These are phyloP conservation scores for Penstemon barbatus DNA, from an alignment of 257 asterid genomes.

Conservation along the genomic window DNA sequence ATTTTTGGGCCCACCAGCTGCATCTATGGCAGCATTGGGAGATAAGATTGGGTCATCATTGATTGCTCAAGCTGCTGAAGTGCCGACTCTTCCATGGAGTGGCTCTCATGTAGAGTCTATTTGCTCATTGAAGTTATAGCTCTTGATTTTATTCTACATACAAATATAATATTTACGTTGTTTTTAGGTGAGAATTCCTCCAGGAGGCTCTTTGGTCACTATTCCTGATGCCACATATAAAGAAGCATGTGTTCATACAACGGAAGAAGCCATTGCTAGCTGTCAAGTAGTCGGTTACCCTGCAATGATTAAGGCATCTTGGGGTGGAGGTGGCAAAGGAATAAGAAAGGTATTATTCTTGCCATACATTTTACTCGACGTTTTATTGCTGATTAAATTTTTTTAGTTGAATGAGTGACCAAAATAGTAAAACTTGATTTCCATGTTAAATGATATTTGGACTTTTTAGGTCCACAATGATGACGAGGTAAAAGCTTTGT, in stretches of 20 bases:
- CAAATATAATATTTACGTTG: slow-evolving; percentile 28
- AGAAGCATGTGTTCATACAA: slow-evolving; percentile 89
- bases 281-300: slow-evolving; percentile 98
- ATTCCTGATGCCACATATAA: slow-evolving; percentile 78
- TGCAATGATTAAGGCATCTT: slow-evolving; percentile 99
- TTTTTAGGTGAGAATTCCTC: slow-evolving; percentile 74
- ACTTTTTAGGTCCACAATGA: slow-evolving; percentile 81
- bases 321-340: slow-evolving; percentile 99
- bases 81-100: slow-evolving; percentile 99
- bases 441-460: slow-evolving; percentile 12
- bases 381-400: slow-evolving; percentile 11
- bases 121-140: slow-evolving; percentile 22
- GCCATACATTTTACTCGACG: slow-evolving; percentile 8
- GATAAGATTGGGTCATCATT: slow-evolving; percentile 97
- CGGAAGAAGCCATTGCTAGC: slow-evolving; percentile 96
- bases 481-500: slow-evolving; percentile 93
- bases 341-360: slow-evolving; percentile 80
- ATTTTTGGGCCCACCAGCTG: slow-evolving; percentile 94
- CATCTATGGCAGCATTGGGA: slow-evolving; percentile 95
- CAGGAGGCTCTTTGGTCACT: slow-evolving; percentile 72
- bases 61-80: slow-evolving; percentile 98
- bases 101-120: slow-evolving; percentile 82
- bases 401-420: slow-evolving; percentile 18
- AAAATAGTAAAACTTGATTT: background rate
- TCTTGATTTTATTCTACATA: slow-evolving; percentile 18